Conservation (phyloP, 164 flowering plant species). For the Magnolia officinalis region DNA sequence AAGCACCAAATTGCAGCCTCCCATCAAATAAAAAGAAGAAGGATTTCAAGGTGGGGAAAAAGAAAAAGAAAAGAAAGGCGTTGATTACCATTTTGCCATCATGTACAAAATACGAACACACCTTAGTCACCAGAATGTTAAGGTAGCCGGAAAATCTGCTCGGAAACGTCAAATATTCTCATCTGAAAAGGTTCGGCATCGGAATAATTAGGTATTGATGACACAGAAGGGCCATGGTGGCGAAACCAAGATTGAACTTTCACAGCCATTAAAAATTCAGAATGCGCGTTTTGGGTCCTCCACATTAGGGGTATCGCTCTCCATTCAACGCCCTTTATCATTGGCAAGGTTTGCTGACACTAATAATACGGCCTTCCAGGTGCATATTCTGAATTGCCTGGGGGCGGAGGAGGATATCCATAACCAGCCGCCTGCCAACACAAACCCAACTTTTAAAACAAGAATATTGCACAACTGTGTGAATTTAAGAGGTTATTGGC, state of each 20-base stretch:
- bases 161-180: neutral
- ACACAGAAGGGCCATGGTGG: neutral
- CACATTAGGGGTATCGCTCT: neutral
- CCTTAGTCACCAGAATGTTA: conserved; percentile 2
- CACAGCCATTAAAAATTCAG: neutral
- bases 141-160: conserved; percentile 4
- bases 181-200: neutral
- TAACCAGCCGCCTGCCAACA: neutral
- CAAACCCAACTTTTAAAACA: neutral
- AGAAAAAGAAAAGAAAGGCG: neutral
- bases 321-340: neutral
- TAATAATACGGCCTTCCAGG: conserved; percentile 5
- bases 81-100: neutral
- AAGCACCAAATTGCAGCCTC: neutral
- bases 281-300: neutral
- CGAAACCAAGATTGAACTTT: neutral
- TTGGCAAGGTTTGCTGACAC: neutral
- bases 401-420: conserved; percentile 1
- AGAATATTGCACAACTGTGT: conserved; percentile 4
- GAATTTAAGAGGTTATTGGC: conserved; percentile 21
- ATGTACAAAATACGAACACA: neutral
- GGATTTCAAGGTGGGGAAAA: neutral
- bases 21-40: neutral
- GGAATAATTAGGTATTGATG: conserved; percentile 5
- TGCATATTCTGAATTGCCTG: conserved; percentile 3